Base-by-base conservation (phyloP, 2,329 filamentous ascomycete species). In the Pseudogymnoascus sp. region DNA sequence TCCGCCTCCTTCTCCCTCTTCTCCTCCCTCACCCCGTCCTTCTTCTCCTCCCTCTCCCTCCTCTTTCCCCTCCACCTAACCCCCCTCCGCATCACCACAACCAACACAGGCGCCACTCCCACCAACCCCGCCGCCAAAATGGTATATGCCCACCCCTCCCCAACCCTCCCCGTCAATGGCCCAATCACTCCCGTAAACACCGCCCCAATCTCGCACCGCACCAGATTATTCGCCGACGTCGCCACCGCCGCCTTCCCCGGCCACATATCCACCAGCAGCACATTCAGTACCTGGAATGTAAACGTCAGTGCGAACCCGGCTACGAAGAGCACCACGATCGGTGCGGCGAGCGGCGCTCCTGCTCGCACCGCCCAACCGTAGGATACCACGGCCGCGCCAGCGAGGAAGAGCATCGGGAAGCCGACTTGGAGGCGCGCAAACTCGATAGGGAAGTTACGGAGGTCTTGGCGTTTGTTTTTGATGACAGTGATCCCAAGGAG, bases 181-280 rank as follows among this genome's bases (percentile, higher is more conserved):
- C 81, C 70, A 19, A 86, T 80, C 1, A 79, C 75, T 0, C 80
- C 82, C 15, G 77, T 82, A 1, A 78, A 79, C 0, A 75, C 79
- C 0, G 84, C 84, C 0, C 82, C 83, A 1, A 86, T 68, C 2
- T 83, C 70, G 63, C 84, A 87, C 4, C 83, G 71, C 0, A 80
- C 77, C 13, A 87, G 68, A 64, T 86, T 86, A 65, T 82, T 83
- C 0, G 82, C 78, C 0, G 83, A 83, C 0, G 82, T 82, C 0
- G 82, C 83, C 0, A 81, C 80, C 0, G 80, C 82, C 0, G 83
- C 79, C 17, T 76, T 77, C 0, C 75, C 75, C 0, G 82, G 82
- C 63, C 83, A 80, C 7, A 86, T 75, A 66, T 87, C 84, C 3
- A 85, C 77, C 2, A 86, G 75, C 53, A 87, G 71, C 0, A 80